phyloP scores from a whole-genome alignment of 495 filamentous ascomycete genomes.

The Saxispiralis lemnorum region DNA sequence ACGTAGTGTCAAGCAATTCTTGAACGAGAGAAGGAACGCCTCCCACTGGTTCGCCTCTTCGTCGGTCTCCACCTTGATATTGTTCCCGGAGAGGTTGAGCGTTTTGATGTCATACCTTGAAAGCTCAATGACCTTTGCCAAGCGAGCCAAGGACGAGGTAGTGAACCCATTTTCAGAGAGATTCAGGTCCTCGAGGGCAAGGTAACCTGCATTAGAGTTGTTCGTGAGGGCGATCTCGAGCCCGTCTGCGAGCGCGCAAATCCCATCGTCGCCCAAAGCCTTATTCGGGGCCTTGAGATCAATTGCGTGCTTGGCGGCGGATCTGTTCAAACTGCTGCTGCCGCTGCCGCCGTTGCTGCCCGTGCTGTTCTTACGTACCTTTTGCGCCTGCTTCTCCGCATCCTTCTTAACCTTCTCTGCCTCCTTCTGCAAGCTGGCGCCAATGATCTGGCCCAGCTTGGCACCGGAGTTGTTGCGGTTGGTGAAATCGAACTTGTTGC shows the following conservation, averaged over 20 bases:
- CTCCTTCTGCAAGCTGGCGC: slow-evolving; percentile 28
- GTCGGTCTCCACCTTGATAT: slow-evolving; percentile 22
- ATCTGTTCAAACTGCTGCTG: slow-evolving; percentile 6
- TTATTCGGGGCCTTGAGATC: slow-evolving; percentile 32
- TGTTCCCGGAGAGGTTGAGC: slow-evolving; percentile 32
- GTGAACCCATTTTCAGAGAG: slow-evolving; percentile 29
- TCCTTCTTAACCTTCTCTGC: slow-evolving; percentile 11
- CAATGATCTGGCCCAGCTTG: slow-evolving; percentile 29
- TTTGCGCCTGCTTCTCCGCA: slow-evolving; percentile 1
- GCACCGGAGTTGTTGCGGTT: slow-evolving; percentile 20
- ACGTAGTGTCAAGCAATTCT: slow-evolving; percentile 27
- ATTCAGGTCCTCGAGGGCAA: slow-evolving; percentile 31
- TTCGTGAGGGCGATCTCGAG: slow-evolving; percentile 25
- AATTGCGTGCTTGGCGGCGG: slow-evolving; percentile 24
- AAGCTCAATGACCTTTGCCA: slow-evolving; percentile 26
- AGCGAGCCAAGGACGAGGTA: slow-evolving; percentile 21
- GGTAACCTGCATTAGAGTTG: slow-evolving; percentile 19
- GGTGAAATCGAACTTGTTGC: slow-evolving; percentile 16
- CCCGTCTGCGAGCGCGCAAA: slow-evolving; percentile 26
- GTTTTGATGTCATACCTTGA: slow-evolving; percentile 29
- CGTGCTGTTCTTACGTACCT: slow-evolving; percentile 7
- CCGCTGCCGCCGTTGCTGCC: slow-evolving; percentile 3
- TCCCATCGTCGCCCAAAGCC: slow-evolving; percentile 28
- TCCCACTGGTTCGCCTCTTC: slow-evolving; percentile 29
- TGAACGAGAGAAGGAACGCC: slow-evolving; percentile 28